Evolutionary conservation across 176 grass and related monocot genomes (phyloP).

Genomic region (Zizania latifolia): DNA sequence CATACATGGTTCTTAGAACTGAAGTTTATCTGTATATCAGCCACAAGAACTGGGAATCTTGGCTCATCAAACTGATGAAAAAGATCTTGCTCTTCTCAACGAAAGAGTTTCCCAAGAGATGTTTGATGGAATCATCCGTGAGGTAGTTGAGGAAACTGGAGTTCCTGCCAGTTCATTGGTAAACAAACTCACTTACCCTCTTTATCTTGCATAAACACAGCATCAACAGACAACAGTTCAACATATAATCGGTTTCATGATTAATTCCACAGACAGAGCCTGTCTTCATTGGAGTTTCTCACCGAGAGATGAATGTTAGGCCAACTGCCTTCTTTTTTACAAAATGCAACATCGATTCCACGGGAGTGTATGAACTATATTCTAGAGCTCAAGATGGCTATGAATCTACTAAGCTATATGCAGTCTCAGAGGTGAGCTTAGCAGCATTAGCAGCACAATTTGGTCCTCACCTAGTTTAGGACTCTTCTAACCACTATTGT

Average conservation of each 20-base stretch:
- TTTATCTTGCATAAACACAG: background rate
- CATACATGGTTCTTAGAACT: background rate
- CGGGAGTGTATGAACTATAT: conserved; percentile 56
- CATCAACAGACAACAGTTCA: background rate
- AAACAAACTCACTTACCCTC: background rate
- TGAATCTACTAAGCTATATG: conserved; percentile 76
- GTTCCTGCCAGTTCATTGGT: conserved; percentile 72
- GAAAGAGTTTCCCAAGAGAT: conserved; percentile 69
- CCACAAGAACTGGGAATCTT: conserved; percentile 83
- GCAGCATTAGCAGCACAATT: background rate
- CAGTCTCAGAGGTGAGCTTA: conserved; percentile 50
- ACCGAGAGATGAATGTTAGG: conserved; percentile 76
- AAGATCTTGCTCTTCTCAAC: conserved; percentile 22
- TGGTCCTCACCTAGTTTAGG: background rate
- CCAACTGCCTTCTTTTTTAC: conserved; percentile 85
- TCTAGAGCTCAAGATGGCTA: conserved; percentile 88
- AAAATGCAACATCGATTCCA: conserved; percentile 65
- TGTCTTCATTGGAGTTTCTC: conserved; percentile 80
- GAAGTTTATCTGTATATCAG: conserved; percentile 40
- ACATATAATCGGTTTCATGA: too few species aligned
- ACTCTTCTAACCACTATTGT: background rate
- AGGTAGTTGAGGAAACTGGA: conserved; percentile 98
- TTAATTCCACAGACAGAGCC: conserved; percentile 55
- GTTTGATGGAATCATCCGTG: conserved; percentile 88
- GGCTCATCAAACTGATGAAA: conserved; percentile 47